A percentile compares a stretch with the other conserved stretches of the same genome.
Evolutionary conservation across 106 monocot species (phyloP).

Genomic region (Iris macrosiphon): DNA sequence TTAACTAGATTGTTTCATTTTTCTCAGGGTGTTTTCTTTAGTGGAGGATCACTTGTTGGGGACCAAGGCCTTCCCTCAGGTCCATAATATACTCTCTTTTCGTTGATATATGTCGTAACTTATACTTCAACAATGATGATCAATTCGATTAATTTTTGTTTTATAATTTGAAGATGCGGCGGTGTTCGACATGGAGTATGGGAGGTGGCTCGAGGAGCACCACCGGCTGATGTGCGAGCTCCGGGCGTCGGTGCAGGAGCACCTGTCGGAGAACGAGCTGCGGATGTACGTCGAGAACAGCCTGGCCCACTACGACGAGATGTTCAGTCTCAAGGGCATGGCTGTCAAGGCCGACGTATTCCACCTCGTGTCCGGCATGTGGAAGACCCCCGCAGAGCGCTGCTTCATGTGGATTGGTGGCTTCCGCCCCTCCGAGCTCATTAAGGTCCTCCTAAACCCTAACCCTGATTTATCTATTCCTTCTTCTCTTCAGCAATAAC

Average conservation of each 20-base stretch:
- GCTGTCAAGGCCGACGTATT: constrained; percentile 56
- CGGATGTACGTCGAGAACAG: constrained; percentile 42
- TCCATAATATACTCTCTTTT: background rate
- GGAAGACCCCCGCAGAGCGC: constrained; percentile 74
- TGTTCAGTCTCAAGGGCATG: constrained; percentile 34
- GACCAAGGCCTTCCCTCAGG: constrained; percentile 47
- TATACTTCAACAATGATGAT: background rate
- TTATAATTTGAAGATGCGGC: constrained; percentile 24
- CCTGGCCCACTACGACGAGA: constrained; percentile 46
- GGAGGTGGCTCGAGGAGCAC: constrained; percentile 44
- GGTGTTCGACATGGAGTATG: constrained; percentile 45
- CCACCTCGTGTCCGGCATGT: constrained; percentile 68
- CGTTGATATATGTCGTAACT: background rate
- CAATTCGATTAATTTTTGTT: too few relatives aligned
- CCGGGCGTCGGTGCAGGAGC: constrained; percentile 40
- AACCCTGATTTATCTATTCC: background rate
- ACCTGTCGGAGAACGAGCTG: constrained; percentile 47
- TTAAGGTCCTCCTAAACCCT: constrained; percentile 40
- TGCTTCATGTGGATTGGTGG: constrained; percentile 85
- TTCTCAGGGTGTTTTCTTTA: constrained; percentile 40
- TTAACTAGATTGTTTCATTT: background rate
- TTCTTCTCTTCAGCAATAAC: too few relatives aligned
- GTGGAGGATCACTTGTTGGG: constrained; percentile 21
- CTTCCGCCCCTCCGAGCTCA: constrained; percentile 67
- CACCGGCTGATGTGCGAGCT: constrained; percentile 33